Evolutionary conservation across 495 filamentous ascomycete species (phyloP), one percentile per base, ranked within the genome.

Genomic region (Penicillium angulare): DNA sequence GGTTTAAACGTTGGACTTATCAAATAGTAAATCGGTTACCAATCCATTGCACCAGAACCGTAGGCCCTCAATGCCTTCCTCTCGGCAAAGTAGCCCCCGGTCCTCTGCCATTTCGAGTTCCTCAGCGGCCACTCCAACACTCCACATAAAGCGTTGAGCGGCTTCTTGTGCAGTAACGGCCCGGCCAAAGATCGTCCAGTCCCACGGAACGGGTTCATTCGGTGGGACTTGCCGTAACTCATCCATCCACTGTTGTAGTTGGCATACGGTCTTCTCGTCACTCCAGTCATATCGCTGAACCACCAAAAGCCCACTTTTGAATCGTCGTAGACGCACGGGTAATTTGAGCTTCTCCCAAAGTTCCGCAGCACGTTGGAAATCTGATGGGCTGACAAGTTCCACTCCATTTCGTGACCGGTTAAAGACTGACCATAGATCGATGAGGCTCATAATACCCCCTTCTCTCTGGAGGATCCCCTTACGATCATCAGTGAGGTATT

Each of bases 91-190:
- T 10, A 83, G 81, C 0, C 95, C 93, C 55, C 79, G 83, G 66
- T 95, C 88, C 65, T 90, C 91, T 5, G 93, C 93, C 93, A 97
- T 97, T 68, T 96, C 91, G 24, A 99, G 70, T 67, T 97, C 95
- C 63, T 97, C 95, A 45, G 83, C 84, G 3, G 93, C 95, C 17
- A 99, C 93, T n/a, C 95, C 95, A 13, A 99, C 87, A 65, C 93
- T 97, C 93, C 93, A 99, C 18, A 91, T 89, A 71, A 99, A 99
- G 42, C 80, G 78, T 68, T 95, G 89, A 0, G 93, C 93, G 0
- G 82, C 81, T 63, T 97, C 92, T 57, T 92, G 86, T 7, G 92
- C 90, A 4, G 90, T 97, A 20, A 99, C 84, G 4, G 91, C 89
- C 33, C 83, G 78, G 2, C 92, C 95, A 63, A 88, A 95, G 18